phyloP scores from a whole-genome alignment of 352 stramenopile genomes.

The Hyaloperonospora brassicae region DNA sequence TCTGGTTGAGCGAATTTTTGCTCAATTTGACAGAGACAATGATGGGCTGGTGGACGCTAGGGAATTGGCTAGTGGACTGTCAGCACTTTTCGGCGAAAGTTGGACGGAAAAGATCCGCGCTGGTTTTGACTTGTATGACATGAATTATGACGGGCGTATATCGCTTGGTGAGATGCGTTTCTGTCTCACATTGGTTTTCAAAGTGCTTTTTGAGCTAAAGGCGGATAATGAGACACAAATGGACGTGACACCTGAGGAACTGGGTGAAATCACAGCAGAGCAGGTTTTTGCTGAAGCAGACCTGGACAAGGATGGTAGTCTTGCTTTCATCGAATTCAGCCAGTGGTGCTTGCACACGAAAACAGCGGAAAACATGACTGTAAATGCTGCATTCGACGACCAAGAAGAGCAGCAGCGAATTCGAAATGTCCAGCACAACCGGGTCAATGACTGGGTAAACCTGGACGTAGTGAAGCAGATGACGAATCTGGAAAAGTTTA shows the following conservation, averaged over 20 bases:
- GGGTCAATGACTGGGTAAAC: constrained; percentile 47
- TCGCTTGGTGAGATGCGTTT: constrained; percentile 77
- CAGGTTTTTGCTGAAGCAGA: constrained; percentile 80
- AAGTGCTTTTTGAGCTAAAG: constrained; percentile 81
- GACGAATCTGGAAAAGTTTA: constrained; percentile 76
- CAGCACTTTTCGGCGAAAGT: constrained; percentile 62
- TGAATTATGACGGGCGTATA: constrained; percentile 84
- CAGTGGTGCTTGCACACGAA: constrained; percentile 66
- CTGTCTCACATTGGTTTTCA: constrained; percentile 82
- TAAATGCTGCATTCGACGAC: constrained; percentile 17
- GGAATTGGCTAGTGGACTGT: constrained; percentile 72
- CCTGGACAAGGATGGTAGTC: constrained; percentile 57
- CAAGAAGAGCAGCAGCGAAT: constrained; percentile 12
- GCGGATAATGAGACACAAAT: constrained; percentile 48
- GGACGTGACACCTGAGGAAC: constrained; percentile 59
- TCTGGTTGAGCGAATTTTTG: constrained; percentile 71
- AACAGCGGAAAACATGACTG: constrained; percentile 13
- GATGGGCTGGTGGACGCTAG: constrained; percentile 77
- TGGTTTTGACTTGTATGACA: constrained; percentile 82
- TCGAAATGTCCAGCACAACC: constrained; percentile 22
- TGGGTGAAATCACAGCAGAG: constrained; percentile 67
- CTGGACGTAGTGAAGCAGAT: constrained; percentile 78
- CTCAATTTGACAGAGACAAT: constrained; percentile 72
- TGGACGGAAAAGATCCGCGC: constrained; percentile 69
- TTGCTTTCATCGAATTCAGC: constrained; percentile 82